Evolutionary conservation across 306 rosid species (phyloP).

Genomic region (Leucaena leucocephala): DNA sequence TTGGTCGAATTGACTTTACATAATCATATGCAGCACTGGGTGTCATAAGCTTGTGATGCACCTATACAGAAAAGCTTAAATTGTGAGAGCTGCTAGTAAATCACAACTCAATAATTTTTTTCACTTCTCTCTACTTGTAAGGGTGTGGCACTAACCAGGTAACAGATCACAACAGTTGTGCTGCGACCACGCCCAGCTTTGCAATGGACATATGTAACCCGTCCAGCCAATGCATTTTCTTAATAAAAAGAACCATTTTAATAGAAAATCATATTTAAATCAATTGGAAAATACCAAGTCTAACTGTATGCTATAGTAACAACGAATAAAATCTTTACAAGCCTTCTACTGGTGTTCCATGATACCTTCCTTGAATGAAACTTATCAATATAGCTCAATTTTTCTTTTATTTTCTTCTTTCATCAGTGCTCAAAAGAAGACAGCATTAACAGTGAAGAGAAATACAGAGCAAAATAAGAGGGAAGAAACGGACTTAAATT

Average conservation of each 20-base stretch:
- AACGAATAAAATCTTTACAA: not conserved
- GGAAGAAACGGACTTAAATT: not conserved
- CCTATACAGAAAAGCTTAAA: conserved; percentile 52
- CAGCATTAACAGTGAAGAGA: not conserved
- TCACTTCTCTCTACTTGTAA: conserved; percentile 13
- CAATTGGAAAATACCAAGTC: not conserved
- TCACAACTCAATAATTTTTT: conserved; percentile 4
- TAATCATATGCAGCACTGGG: conserved; percentile 84
- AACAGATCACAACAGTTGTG: conserved; percentile 90
- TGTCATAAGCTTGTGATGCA: conserved; percentile 86
- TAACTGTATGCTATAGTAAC: not conserved
- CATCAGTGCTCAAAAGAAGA: not conserved
- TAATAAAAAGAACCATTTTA: conserved; percentile 23
- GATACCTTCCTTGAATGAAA: not conserved
- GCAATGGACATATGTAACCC: conserved; percentile 93
- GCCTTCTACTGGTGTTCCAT: not conserved
- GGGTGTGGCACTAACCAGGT: conserved; percentile 64
- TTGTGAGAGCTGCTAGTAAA: conserved; percentile 31
- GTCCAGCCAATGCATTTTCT: conserved; percentile 78
- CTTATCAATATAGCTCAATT: not conserved
- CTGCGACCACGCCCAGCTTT: conserved; percentile 99
- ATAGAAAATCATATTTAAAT: not conserved
- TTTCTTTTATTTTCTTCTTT: not conserved
- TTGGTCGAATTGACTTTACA: conserved; percentile 81
- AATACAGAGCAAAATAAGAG: conserved; percentile 1